phyloP scores from a whole-genome alignment of 148 eudicot species.

The Linanthus parryae region DNA sequence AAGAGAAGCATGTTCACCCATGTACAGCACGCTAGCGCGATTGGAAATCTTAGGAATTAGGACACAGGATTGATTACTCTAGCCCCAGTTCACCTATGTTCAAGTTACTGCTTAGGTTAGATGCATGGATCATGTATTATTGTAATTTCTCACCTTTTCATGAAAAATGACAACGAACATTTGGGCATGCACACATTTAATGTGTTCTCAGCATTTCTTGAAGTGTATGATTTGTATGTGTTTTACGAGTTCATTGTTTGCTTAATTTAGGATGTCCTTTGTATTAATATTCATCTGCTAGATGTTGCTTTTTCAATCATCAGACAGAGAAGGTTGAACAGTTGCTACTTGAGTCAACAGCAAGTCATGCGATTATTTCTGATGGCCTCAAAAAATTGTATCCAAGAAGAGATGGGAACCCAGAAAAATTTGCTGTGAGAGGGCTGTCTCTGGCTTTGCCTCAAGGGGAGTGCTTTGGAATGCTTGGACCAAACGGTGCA shows the following conservation, averaged over 20 bases:
- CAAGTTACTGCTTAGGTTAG: no score
- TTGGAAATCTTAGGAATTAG: no score
- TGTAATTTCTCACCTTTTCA: no score
- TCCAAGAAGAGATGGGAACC: constrained; percentile 87
- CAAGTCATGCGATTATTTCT: constrained; percentile 49
- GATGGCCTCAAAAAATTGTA: constrained; percentile 64
- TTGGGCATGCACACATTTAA: neutral
- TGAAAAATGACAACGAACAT: no score
- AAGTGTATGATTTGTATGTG: no score
- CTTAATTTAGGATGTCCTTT: neutral
- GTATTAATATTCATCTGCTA: constrained; percentile 2
- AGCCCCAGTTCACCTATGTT: no score
- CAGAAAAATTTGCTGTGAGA: constrained; percentile 78
- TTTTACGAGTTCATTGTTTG: no score
- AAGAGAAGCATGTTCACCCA: no score
- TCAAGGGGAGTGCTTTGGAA: constrained; percentile 93
- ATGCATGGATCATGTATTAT: no score
- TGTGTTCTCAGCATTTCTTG: no score
- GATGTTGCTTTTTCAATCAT: constrained; percentile 1
- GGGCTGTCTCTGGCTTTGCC: constrained; percentile 84
- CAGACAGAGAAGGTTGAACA: constrained; percentile 81
- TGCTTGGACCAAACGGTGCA: constrained; percentile 99
- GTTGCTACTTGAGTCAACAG: constrained; percentile 44
- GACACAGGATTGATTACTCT: no score
- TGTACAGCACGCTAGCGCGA: no score